phyloP scores from a whole-genome alignment of 768 basidiomycete genomes.

The Macrolepiota dolichaula region DNA sequence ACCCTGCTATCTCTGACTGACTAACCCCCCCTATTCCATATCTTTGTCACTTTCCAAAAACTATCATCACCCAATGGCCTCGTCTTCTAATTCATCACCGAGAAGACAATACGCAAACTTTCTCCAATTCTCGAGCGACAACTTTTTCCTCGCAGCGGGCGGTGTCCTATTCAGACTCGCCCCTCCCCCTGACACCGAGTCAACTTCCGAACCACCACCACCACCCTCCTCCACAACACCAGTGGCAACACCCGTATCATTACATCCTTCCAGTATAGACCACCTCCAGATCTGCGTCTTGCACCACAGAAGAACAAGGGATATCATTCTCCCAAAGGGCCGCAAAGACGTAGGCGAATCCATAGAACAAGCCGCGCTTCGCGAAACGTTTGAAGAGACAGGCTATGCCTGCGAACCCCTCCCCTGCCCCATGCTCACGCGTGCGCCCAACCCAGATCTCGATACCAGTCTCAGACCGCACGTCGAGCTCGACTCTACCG shows the following conservation, averaged over 20 bases:
- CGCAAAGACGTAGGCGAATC: conserved; percentile 57
- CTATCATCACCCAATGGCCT: background rate
- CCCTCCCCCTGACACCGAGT: background rate
- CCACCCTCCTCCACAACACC: background rate
- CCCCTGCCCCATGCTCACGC: conserved; percentile 47
- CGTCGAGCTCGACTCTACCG: conserved; percentile 14
- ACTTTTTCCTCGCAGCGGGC: conserved; percentile 40
- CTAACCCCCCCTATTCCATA: background rate
- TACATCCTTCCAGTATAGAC: conserved; percentile 1
- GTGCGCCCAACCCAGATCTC: conserved; percentile 50
- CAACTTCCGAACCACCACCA: background rate
- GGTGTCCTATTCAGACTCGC: conserved; percentile 32
- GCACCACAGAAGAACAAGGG: conserved; percentile 22
- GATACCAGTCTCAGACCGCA: conserved; percentile 20
- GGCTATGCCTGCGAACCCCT: conserved; percentile 53
- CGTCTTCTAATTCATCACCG: background rate
- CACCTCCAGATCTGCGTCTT: conserved; percentile 37
- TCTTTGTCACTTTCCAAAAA: background rate
- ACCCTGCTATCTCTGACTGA: conserved; percentile 12
- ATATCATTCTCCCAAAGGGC: conserved; percentile 56
- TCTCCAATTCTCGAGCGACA: conserved; percentile 9
- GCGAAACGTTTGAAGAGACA: conserved; percentile 68
- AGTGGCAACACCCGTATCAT: background rate
- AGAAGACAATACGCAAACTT: background rate
- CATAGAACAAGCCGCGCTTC: conserved; percentile 45